Percentiles rank a stretch among this genome's conserved stretches.
phyloP scores from a whole-genome alignment of 306 rosid genomes.

The Oxytropis ochrocephala region DNA sequence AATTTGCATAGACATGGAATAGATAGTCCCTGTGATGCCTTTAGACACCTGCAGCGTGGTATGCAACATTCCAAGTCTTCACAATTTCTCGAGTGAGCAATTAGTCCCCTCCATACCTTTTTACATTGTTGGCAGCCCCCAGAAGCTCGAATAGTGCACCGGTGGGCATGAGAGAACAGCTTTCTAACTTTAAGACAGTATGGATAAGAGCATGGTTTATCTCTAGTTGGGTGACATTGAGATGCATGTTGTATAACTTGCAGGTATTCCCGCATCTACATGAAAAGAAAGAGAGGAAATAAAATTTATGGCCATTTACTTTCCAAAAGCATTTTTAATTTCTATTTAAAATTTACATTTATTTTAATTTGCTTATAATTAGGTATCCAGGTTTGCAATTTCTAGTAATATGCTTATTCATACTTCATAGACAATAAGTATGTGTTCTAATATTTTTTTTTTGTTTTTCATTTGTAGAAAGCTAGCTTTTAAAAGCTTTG shows the following conservation, averaged over 20 bases:
- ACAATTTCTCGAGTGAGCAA: constrained; percentile 28
- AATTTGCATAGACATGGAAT: not conserved
- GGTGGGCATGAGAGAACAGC: constrained; percentile 30
- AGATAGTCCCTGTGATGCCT: not conserved
- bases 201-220: constrained; percentile 30
- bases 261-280: constrained; percentile 22
- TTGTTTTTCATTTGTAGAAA: too few relatives aligned
- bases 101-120: constrained; percentile 23
- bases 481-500: too few relatives aligned
- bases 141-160: constrained; percentile 20
- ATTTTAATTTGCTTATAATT: too few relatives aligned
- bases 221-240: constrained; percentile 9
- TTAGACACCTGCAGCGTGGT: constrained; percentile 40
- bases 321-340: too few relatives aligned
- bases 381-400: too few relatives aligned
- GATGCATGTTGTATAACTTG: constrained; percentile 29
- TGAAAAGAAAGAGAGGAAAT: not conserved
- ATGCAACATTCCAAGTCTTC: constrained; percentile 25
- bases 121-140: constrained; percentile 37
- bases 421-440: too few relatives aligned
- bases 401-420: too few relatives aligned
- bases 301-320: not conserved
- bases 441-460: too few relatives aligned
- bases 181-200: constrained; percentile 30
- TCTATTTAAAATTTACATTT: too few relatives aligned